phyloP scores from a whole-genome alignment of 2,329 filamentous ascomycete genomes.

The Colletotrichum paranaense region DNA sequence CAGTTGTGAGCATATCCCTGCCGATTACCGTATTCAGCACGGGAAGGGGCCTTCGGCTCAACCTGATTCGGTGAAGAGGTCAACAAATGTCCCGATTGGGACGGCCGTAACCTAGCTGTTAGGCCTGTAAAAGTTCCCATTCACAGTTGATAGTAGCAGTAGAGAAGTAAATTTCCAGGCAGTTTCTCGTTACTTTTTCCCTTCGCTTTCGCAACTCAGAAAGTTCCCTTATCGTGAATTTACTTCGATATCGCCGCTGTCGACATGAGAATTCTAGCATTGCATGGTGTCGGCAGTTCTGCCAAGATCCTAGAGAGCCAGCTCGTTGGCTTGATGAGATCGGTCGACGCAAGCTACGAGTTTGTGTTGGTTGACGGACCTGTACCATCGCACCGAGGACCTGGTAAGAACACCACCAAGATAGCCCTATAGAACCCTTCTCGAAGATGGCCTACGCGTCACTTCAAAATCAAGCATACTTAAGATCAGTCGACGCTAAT shows the following conservation, averaged over 20 bases:
- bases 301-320: slow-evolving; percentile 27
- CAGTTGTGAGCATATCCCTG: not conserved
- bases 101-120: no score
- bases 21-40: not conserved
- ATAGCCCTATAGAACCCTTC: no score
- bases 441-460: no score
- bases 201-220: not conserved
- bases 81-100: not conserved
- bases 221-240: not conserved
- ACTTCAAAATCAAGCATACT: no score
- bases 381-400: slow-evolving; percentile 15
- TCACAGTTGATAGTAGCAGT: no score
- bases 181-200: not conserved
- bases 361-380: slow-evolving; percentile 31
- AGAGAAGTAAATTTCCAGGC: not conserved
- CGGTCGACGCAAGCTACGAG: slow-evolving; percentile 31
- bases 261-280: slow-evolving; percentile 28
- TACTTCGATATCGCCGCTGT: not conserved
- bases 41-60: not conserved
- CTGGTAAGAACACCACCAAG: slow-evolving; percentile 10
- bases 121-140: no score
- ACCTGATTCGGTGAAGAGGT: not conserved
- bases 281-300: slow-evolving; percentile 26
- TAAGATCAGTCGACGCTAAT: not conserved
- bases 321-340: slow-evolving; percentile 11